phyloP scores from a whole-genome alignment of 202 grass and related monocot genomes.

The Elaeis oleifera region DNA sequence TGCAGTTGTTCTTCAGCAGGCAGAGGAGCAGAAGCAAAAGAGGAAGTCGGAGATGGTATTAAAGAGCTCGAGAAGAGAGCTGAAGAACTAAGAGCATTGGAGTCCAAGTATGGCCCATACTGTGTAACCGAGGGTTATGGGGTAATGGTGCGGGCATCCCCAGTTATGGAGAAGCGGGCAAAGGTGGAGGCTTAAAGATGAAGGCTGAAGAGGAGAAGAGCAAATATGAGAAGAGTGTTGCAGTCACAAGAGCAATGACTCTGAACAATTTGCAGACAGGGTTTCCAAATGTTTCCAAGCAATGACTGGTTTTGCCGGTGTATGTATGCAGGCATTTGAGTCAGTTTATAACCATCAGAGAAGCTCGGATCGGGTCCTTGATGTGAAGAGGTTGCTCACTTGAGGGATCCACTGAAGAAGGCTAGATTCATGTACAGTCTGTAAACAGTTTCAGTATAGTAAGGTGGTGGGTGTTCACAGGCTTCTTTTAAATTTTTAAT shows the following conservation, averaged over 20 bases:
- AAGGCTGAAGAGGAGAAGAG: constrained; percentile 90
- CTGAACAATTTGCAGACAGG: constrained; percentile 91
- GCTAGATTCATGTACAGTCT: constrained; percentile 35
- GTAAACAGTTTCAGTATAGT: constrained; percentile 37
- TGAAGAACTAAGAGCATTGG: constrained; percentile 60
- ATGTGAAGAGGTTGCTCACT: constrained; percentile 56
- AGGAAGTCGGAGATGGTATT: constrained; percentile 59
- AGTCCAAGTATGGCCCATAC: constrained; percentile 50
- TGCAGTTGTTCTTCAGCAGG: constrained; percentile 63
- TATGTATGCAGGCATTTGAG: constrained; percentile 81
- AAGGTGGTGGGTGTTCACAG: constrained; percentile 21
- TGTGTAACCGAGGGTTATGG: constrained; percentile 25
- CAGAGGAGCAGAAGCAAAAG: constrained; percentile 85
- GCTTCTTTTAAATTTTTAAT: background rate
- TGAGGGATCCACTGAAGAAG: constrained; percentile 14
- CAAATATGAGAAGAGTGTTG: constrained; percentile 87
- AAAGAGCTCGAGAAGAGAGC: constrained; percentile 78
- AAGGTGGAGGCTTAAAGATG: constrained; percentile 62
- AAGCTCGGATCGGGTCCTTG: constrained; percentile 43
- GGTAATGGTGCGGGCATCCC: constrained; percentile 27
- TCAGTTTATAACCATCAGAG: constrained; percentile 72
- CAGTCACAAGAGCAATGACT: constrained; percentile 89
- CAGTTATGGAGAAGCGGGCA: constrained; percentile 48
- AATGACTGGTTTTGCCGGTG: constrained; percentile 79
- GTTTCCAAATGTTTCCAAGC: constrained; percentile 85